Base-by-base conservation (phyloP, 495 filamentous ascomycete species). In the Podospora comata region DNA sequence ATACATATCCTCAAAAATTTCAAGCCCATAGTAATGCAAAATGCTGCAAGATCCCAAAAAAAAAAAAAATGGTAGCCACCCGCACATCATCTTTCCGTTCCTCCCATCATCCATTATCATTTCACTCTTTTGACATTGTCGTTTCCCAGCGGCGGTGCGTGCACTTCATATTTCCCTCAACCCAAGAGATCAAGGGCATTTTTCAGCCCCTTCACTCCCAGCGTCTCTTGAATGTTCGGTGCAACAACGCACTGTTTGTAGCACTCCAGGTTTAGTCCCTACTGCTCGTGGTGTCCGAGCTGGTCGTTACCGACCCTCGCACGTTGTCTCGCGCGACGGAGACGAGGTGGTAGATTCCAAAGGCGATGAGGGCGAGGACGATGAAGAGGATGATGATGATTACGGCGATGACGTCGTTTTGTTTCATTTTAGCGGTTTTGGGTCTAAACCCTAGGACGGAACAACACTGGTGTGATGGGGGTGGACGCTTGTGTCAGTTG, bases 321-420 rank as follows among this genome's bases (percentile, higher is more conserved):
- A 80, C 79, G 67, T 80, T 77, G 18, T 74, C 71, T 18, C 84
- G 71, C 32, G 84, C 84, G 4, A 84, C 69, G 71, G 77, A 80
- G 70, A 86, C 84, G 27, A 88, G 78, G 61, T 78, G 77, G 75
- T 88, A 92, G 80, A 92, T 92, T 65, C 83, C 85, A 74, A 89
- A 90, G 55, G 85, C 89, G 69, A 89, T 88, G 68, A 87, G 78
- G 56, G 88, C 88, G 28, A 93, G 86, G 59, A 92, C 76, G 76
- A 92, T 77, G 79, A 92, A 92, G 68, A 93, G 85, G 55, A 92
- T 72, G 79, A 93, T 92, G 79, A 93, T 89, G 79, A 93, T 93
- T 77, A 93, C 85, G 39, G 90, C 91, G 78, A 93, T 91, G 75
- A 88, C 85, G 80, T 91, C 85, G 86, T 93, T 93, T 82, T 87